Conservation (phyloP, 192 early-diverging fungal species). For the Paraglomus brasilianum region DNA sequence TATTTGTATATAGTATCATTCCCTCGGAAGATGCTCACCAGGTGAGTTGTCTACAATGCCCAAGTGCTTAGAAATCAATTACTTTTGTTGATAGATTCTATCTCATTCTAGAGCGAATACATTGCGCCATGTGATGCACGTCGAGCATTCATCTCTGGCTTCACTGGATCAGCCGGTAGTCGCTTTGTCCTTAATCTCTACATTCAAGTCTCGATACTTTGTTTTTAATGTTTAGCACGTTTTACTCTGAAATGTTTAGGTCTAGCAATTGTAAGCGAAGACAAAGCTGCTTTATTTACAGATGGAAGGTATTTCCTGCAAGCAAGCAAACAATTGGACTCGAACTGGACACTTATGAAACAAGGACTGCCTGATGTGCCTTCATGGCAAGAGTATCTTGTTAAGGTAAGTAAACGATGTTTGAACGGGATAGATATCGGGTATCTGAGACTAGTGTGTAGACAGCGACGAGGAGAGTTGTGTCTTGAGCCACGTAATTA, state of each 20-base stretch:
- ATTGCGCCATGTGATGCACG: constrained; percentile 86
- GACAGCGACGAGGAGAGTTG: constrained; percentile 1
- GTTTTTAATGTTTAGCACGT: neutral
- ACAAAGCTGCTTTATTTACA: constrained; percentile 87
- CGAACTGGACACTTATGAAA: constrained; percentile 95
- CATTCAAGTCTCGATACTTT: too few species aligned
- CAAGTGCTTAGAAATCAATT: too few species aligned
- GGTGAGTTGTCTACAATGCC: constrained; percentile 46
- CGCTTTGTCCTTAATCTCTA: neutral
- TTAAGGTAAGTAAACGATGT: constrained; percentile 50
- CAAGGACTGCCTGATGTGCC: constrained; percentile 83
- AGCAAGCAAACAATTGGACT: constrained; percentile 87
- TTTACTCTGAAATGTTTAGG: constrained; percentile 41
- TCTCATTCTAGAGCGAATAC: constrained; percentile 82
- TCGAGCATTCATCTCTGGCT: constrained; percentile 89
- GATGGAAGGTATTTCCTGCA: constrained; percentile 99
- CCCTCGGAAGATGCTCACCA: constrained; percentile 98
- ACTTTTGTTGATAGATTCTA: too few species aligned
- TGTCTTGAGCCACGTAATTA: too few species aligned
- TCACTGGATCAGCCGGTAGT: constrained; percentile 94
- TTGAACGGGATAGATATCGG: neutral
- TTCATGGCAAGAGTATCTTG: constrained; percentile 86
- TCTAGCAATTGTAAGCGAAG: constrained; percentile 79
- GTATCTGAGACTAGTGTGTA: too few species aligned
- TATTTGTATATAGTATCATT: constrained; percentile 64